Evolutionary conservation across 2,329 filamentous ascomycete genomes (phyloP), one percentile per base, ranked within the genome.

Genomic region (Penicillium hordei): DNA sequence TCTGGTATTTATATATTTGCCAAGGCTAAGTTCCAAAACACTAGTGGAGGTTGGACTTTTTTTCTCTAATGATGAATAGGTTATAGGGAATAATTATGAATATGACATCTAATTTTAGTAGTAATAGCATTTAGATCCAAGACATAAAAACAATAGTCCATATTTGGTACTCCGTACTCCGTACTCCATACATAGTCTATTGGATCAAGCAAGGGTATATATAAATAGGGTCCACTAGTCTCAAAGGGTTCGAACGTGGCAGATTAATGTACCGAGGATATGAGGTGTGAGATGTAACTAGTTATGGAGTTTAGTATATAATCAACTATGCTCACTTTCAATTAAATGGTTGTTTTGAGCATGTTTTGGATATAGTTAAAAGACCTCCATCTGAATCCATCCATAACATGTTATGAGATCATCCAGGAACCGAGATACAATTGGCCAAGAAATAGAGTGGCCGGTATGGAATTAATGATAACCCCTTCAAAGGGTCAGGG

Each of bases 401-500:
- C 10, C 15, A 43, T 10, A 25, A 12, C 15, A 27, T 27, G 1
- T 10, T 27, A 44, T 52, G 27, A 46, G 25, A 56, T 52, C 40
- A 52, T 56, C 13, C 48, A 52, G 48, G 54, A 33, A 56, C 38
- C 39, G 38, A 31, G 13, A 34, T 33, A 38, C 48, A n/a, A 52
- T 52, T 57, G 43, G 55, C 49, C 49, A 52, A 53, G 55, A 57
- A 53, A 42, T 53, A 19, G n/a, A 53, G 55, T 57, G 55, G 55
- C 55, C 49, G 55, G 55, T 52, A 57, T 57, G 55, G 49, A 57
- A 39, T 57, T 48, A 42, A 52, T 52, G 45, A 39, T 38, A 56
- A 33, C 55, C 55, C 55, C 55, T 48, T 53, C 42, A 17, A 52
- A 57, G 42, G 54, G 49, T 15, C 31, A 29, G 5, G 27, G 21